These are phyloP conservation scores for Aspergillus pseudotamarii DNA, from an alignment of 2,329 filamentous ascomycete genomes.

Conservation along the genomic window DNA sequence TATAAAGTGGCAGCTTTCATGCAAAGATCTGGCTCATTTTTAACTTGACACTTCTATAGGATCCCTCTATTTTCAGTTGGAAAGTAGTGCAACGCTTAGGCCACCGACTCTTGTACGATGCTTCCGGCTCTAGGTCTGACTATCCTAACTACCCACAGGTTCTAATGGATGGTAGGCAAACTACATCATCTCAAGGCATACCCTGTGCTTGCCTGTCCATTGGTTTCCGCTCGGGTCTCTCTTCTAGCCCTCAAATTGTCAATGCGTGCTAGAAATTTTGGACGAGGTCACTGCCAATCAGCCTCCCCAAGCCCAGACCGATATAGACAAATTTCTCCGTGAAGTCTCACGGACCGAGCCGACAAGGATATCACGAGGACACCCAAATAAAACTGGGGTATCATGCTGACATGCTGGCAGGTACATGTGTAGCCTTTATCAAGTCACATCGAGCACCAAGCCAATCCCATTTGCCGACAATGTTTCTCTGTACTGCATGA, in stretches of 20 bases:
- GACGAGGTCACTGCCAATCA: neutral
- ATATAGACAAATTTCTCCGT: neutral
- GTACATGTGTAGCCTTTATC: too few species aligned
- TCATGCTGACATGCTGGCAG: neutral
- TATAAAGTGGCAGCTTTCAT: neutral
- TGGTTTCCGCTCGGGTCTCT: too few species aligned
- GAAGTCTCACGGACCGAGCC: neutral
- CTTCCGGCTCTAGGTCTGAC: neutral
- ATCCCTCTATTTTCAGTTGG: neutral
- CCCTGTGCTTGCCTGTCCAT: too few species aligned
- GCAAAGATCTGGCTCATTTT: neutral
- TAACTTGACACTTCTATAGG: neutral
- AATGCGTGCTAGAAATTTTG: neutral
- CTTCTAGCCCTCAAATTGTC: too few species aligned
- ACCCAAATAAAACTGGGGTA: too few species aligned
- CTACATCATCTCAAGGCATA: neutral
- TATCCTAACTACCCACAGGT: neutral
- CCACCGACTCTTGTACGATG: neutral
- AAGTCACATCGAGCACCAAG: neutral
- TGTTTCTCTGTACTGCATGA: neutral
- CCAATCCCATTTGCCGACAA: neutral
- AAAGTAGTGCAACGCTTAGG: neutral
- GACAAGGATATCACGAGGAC: neutral
- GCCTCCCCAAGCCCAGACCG: neutral
- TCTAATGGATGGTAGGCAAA: neutral